Base-by-base conservation (phyloP, 2,329 filamentous ascomycete genomes). In the Monosporascus sp. region DNA sequence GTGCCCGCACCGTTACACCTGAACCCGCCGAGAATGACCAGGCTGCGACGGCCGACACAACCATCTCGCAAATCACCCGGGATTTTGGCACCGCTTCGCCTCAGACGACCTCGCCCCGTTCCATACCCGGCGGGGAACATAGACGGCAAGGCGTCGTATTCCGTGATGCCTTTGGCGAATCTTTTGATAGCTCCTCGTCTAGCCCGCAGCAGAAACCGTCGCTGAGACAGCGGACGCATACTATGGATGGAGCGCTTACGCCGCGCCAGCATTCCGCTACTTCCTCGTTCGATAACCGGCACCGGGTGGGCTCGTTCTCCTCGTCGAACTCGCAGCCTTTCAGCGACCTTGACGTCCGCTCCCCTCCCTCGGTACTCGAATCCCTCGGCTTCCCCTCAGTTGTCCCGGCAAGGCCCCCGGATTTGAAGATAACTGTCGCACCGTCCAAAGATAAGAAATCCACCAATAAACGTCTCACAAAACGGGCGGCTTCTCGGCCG, bases 301-400 rank as follows among this genome's bases (percentile, higher is more conserved):
- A 85, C 61, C 79, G 87, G 50, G 81, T 90, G 44, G 85, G 87
- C 49, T 90, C 87, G 27, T 82, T 90, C 61, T 85, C 87, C 60
- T 86, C 85, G 37, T 78, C 83, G 7, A 72, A 77, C 4, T 80
- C 83, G 5, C 75, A 81, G 48, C 74, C 77, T 49, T 75, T 78
- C 48, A 70, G 77, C 54, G 78, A 81, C 50, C 58, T 66, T 48
- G 68, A 74, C 41, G 71, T 74, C 53, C 75, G 72, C 52, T 59
- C 70, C 20, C 65, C 72, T 22, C 65, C 70, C 24, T 68, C 72
- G n/a, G 66, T 71, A 11, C 64, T 73, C 11, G 76, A 79, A 55
- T 71, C 75, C 2, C 58, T 75, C 22, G 66, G 70, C 38, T 77
- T 74, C 55, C 71, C 74, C 37, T 69, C 76, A 4, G 66, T 73